Evolutionary conservation across 345 rosid genomes (phyloP), one percentile per base, ranked within the genome.

Genomic region (Citrus medica): DNA sequence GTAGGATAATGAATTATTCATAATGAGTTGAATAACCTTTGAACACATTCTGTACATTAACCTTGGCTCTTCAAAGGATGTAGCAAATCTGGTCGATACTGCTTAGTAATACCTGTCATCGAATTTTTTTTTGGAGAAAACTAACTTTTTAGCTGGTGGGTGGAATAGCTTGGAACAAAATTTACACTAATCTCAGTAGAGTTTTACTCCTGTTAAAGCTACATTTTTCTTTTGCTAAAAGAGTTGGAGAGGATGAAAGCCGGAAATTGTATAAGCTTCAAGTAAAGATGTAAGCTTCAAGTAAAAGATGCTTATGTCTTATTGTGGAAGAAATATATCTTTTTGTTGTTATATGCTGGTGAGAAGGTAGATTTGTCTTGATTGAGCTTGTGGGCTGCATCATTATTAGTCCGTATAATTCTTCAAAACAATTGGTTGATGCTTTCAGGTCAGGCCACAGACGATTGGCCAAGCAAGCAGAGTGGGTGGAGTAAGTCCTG

Each of bases 401-500:
- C 65, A 74, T 60, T 51, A 4, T 63, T 13, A 21, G 59, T 2
- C 69, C 3, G 21, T 9, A 19, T 27, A 38, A 27, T 19, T 59
- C 22, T 72, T 46, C 12, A 2, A 12, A 79, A 79, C 42, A 55
- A 37, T 55, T 38, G 67, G 69, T 33, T 70, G n/a, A 28, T 78
- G 68, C 79, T 62, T 83, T 65, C 94, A 95, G 97, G 97, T 92
- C 69, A 91, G 91, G 81, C 99, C 99, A 21, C 93, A 95, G 81
- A 95, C 94, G 30, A 80, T 95, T 24, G 98, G 97, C 72, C 97
- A 93, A 83, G 99, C 99, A 65, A 92, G 94, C 85, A 89, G 98
- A 87, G 97, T 92, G 2, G 98, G 97, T 1, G 98, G 99, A 82
- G 98, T 93, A 22, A 93, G 92, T 86, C 98, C 99, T 17, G 99